Evolutionary conservation across 2,329 filamentous ascomycete genomes (phyloP), one percentile per base, ranked within the genome.

Genomic region (Colletotrichum paranaense): DNA sequence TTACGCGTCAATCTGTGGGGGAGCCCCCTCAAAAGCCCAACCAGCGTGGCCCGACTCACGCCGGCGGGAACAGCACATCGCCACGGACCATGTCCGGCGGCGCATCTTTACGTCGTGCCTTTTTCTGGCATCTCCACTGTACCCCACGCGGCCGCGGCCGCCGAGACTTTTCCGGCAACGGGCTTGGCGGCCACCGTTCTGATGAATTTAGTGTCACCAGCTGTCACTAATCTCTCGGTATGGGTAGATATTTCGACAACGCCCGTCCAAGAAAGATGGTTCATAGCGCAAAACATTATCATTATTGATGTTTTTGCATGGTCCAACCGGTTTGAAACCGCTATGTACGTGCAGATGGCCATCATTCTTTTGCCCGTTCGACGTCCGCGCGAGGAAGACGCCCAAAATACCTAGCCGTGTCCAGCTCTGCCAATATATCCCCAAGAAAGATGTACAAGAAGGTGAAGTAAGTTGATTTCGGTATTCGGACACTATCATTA

Each of bases 401-500:
- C 62, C 26, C 38, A 12, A 38, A 24, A 22, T 28, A 28, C 14
- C 42, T 42, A 49, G 38, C 16, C 14, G 38, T 38, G 57, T 49
- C 72, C 38, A 35, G 62, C 22, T 63, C 35, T 58, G 59, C 53
- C 60, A 30, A 26, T 32, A 11, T 59, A 28, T 26, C 19, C 22
- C 67, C 67, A 30, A 38, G n/a, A 26, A 30, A 38, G 24, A 72
- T 74, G 65, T 67, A 72, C 63, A 72, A 72, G 52, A 64, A 62
- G n/a, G 24, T 67, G 57, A 59, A 46, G 57, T 58, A 14, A 62
- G 42, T 42, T 32, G 5, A 62, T 35, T 30, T 65, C 14, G 56
- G 55, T 70, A 42, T 62, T 57, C 52, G 62, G 49, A 71, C 72
- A 72, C 65, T 72, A 59, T 72, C 72, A 62, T 87, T 78, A 90